Conservation (phyloP, 306 rosid genomes). For the Fragaria iinumae region DNA sequence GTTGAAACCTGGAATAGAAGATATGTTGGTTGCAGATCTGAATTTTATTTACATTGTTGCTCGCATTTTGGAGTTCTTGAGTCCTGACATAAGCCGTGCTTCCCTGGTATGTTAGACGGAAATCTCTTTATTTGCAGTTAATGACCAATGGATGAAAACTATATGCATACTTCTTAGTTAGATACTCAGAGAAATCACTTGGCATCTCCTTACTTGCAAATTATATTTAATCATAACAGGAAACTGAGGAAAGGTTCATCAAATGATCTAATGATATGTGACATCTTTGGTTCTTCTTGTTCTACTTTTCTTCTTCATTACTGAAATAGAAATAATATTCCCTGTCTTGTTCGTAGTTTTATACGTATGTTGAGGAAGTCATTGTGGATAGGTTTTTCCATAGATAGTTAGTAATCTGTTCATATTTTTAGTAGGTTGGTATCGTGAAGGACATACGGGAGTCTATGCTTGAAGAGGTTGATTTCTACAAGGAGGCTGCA, state of each 20-base stretch:
- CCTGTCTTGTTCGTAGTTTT: background rate
- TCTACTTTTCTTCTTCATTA: constrained; percentile 17
- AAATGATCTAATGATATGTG: background rate
- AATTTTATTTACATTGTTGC: constrained; percentile 85
- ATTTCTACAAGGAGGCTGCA: constrained; percentile 94
- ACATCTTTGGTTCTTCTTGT: background rate
- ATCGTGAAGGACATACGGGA: constrained; percentile 90
- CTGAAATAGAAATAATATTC: background rate
- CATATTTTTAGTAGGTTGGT: constrained; percentile 67
- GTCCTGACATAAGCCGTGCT: constrained; percentile 83
- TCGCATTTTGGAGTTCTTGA: constrained; percentile 88
- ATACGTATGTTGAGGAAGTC: constrained; percentile 3
- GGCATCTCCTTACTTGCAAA: background rate
- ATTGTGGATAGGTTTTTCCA: constrained; percentile 27
- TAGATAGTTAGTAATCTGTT: constrained; percentile 24
- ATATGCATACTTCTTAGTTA: background rate
- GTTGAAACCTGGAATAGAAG: constrained; percentile 96
- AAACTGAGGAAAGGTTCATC: background rate
- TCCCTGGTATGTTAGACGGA: constrained; percentile 59
- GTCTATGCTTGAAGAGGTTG: constrained; percentile 97
- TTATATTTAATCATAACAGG: background rate
- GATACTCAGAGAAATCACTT: background rate
- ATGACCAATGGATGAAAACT: constrained; percentile 2
- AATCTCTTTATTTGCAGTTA: constrained; percentile 17
- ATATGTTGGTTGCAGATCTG: constrained; percentile 88